phyloP scores from a whole-genome alignment of 2,329 filamentous ascomycete species.

The Penicillium psychrosexuale region DNA sequence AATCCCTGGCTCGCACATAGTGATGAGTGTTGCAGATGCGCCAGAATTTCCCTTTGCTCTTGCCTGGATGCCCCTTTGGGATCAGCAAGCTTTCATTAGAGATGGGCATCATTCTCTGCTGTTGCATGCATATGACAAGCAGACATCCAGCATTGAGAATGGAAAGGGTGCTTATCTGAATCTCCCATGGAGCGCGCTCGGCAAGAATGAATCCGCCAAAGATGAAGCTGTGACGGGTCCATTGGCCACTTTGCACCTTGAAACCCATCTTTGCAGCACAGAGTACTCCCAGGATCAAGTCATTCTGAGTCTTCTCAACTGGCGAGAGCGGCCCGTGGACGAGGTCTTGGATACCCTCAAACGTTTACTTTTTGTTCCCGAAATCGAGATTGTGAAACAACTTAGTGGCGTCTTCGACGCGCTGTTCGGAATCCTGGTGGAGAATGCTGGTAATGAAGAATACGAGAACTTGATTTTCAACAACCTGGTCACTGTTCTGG shows the following conservation, averaged over 20 bases:
- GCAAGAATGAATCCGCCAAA: slow-evolving; percentile 64
- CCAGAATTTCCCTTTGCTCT: slow-evolving; percentile 87
- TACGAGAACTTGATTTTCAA: slow-evolving; percentile 92
- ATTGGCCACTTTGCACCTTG: slow-evolving; percentile 72
- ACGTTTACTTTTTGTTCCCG: slow-evolving; percentile 86
- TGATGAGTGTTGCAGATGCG: slow-evolving; percentile 84
- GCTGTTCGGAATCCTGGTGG: slow-evolving; percentile 85
- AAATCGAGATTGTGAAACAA: slow-evolving; percentile 96
- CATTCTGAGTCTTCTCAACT: slow-evolving; percentile 77
- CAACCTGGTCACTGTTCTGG: slow-evolving; percentile 81
- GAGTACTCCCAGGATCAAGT: slow-evolving; percentile 89
- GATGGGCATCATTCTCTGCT: slow-evolving; percentile 79
- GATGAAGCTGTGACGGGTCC: slow-evolving; percentile 73
- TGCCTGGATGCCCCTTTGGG: slow-evolving; percentile 91
- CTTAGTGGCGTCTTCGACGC: slow-evolving; percentile 84
- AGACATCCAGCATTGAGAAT: slow-evolving; percentile 67
- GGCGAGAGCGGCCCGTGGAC: slow-evolving; percentile 71
- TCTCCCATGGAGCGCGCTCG: slow-evolving; percentile 72
- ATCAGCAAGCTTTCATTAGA: slow-evolving; percentile 80
- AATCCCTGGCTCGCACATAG: slow-evolving; percentile 77
- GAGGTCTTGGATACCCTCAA: slow-evolving; percentile 72
- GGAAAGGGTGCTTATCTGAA: slow-evolving; percentile 85
- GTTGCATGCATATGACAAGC: slow-evolving; percentile 88
- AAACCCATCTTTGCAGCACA: slow-evolving; percentile 91
- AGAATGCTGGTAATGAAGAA: slow-evolving; percentile 86